Evolutionary conservation across 169 alveolate species (phyloP).

Genomic region (Toxoplasma gondii): DNA sequence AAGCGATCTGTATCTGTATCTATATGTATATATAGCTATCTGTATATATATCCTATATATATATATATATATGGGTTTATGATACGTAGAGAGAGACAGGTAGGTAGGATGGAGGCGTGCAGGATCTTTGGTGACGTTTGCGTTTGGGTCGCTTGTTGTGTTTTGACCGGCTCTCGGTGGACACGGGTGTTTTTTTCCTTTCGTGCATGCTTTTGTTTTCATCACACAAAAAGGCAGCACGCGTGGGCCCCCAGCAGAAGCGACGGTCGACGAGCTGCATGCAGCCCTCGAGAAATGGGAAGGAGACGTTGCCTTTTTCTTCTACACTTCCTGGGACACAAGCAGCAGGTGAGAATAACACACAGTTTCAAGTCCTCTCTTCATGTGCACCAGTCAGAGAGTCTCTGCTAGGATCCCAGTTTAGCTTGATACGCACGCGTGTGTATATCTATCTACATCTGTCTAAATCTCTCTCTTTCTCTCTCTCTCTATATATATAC

Average conservation of each 20-base stretch:
- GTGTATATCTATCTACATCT: background rate
- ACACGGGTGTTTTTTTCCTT: too few species aligned
- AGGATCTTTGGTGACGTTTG: too few species aligned
- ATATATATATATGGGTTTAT: too few species aligned
- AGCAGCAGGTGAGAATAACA: background rate
- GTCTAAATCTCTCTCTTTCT: background rate
- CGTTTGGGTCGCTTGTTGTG: too few species aligned
- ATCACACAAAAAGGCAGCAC: background rate
- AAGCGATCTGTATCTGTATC: too few species aligned
- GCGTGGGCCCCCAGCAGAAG: background rate
- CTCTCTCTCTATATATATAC: background rate
- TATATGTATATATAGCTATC: too few species aligned
- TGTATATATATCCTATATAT: too few species aligned
- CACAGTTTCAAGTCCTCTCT: background rate
- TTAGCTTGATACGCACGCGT: background rate
- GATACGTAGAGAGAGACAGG: too few species aligned
- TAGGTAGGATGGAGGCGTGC: too few species aligned
- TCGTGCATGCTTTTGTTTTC: too few species aligned
- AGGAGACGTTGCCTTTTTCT: conserved; percentile 1
- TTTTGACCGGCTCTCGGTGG: too few species aligned
- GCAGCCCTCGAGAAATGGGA: background rate
- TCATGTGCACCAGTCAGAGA: background rate
- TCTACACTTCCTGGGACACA: conserved; percentile 11
- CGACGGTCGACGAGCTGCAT: background rate
- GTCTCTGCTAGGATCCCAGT: too few species aligned